Percentiles rank a stretch among this genome's conserved stretches.
phyloP scores from a whole-genome alignment of 768 basidiomycete genomes.

The Tylopilus plumbeoviolaceoides region DNA sequence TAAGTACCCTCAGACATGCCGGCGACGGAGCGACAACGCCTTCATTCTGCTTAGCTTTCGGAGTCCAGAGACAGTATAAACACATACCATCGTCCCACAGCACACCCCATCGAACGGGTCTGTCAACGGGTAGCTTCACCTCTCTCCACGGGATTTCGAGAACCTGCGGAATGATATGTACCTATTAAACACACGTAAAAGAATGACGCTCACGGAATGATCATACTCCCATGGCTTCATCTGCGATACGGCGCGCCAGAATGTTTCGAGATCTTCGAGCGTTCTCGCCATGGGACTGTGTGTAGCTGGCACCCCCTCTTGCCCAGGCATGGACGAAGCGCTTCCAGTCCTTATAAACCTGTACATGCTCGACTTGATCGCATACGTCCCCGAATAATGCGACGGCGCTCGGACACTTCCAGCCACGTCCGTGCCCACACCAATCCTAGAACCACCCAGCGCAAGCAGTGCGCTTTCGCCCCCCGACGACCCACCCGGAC shows the following conservation, averaged over 20 bases:
- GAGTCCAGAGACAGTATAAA: neutral
- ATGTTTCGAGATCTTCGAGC: conserved; percentile 59
- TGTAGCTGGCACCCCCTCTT: conserved; percentile 53
- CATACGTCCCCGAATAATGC: conserved; percentile 62
- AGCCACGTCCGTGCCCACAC: conserved; percentile 67
- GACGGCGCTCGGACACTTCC: conserved; percentile 66
- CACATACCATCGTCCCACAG: conserved; percentile 57
- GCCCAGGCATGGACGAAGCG: conserved; percentile 43
- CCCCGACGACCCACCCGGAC: conserved; percentile 65
- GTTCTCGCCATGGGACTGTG: conserved; percentile 59
- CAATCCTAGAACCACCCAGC: conserved; percentile 54
- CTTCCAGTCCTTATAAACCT: conserved; percentile 55
- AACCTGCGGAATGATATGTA: conserved; percentile 19
- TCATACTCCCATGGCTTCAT: conserved; percentile 70
- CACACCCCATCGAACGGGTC: conserved; percentile 56
- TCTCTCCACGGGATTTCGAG: conserved; percentile 34
- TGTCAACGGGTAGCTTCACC: conserved; percentile 42
- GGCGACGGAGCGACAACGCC: conserved; percentile 58
- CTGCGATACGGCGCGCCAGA: conserved; percentile 58
- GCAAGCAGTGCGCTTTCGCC: conserved; percentile 66
- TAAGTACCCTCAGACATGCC: conserved; percentile 52
- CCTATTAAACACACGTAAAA: neutral
- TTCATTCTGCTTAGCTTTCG: conserved; percentile 19
- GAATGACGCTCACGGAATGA: conserved; percentile 34
- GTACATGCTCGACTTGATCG: conserved; percentile 53